Evolutionary conservation across 805 yeast species (phyloP).

Genomic region (Hanseniaspora guilliermondii): DNA sequence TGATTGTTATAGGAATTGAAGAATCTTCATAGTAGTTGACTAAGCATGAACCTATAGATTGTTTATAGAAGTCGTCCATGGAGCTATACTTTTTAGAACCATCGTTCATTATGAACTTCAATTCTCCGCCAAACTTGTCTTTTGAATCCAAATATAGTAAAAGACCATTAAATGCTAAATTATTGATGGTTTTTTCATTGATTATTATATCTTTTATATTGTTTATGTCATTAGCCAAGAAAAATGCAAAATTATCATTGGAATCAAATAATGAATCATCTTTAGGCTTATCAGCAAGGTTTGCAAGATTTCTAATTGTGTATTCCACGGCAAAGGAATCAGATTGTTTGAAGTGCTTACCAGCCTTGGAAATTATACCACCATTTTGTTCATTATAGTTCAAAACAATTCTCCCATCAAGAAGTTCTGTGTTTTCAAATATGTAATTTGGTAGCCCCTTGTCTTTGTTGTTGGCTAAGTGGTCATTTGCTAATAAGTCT

Average conservation of each 20-base stretch:
- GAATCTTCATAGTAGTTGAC: conserved; percentile 47
- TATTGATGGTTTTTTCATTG: neutral
- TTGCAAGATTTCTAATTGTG: conserved; percentile 10
- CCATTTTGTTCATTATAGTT: conserved; percentile 7
- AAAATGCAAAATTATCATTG: conserved; percentile 10
- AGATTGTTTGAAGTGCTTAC: neutral
- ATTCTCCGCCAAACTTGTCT: conserved; percentile 36
- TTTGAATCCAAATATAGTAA: conserved; percentile 46
- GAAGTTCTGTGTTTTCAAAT: conserved; percentile 6
- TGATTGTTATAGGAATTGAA: conserved; percentile 56
- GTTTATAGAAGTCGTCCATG: conserved; percentile 22
- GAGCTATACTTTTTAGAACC: conserved; percentile 30
- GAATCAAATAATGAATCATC: conserved; percentile 1
- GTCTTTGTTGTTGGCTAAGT: conserved; percentile 10
- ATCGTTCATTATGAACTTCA: conserved; percentile 51
- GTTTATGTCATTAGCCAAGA: conserved; percentile 1
- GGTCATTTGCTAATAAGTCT: conserved; percentile 2
- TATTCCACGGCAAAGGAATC: conserved; percentile 9
- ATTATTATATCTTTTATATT: neutral
- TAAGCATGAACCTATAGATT: conserved; percentile 44
- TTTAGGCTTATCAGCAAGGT: neutral
- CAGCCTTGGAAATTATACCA: conserved; percentile 5
- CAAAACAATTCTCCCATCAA: conserved; percentile 8
- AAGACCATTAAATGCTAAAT: conserved; percentile 44
- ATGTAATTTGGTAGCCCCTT: conserved; percentile 8